Evolutionary conservation across 768 basidiomycete species (phyloP), one percentile per base, ranked within the genome.

Genomic region (Auriscalpium orientale): DNA sequence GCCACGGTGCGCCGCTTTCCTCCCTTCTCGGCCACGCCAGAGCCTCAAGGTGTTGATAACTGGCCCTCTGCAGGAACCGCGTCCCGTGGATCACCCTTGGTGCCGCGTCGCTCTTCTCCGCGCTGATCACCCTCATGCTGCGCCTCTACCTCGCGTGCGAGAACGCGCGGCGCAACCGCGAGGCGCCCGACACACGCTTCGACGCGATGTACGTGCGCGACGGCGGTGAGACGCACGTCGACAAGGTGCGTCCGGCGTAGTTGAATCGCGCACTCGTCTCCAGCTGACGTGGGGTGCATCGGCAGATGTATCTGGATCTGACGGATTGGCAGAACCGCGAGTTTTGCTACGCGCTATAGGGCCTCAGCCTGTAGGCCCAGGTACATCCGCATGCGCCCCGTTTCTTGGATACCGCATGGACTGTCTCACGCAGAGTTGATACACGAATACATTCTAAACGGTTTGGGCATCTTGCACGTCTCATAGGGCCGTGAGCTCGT

Each of bases 41-140:
- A 13, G 40, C n/a, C 40, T 43, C 40, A 9, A 16, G 9, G 38
- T 40, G n/a, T 40, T 16, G 10, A 40, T 40, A 40, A 9, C 16
- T 34, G 54, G 15, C 9, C 47, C 38, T 40, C 35, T 49, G 36
- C 53, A 85, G 84, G 49, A 87, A 90, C 69, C 82, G 79, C 58
- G 66, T 89, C 53, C 89, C 89, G 1, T 91, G 89, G 89, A 74
- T 75, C 21, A 77, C 91, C 64, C 85, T 91, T 63, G 70, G 84
- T 34, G 76, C 74, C 18, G 82, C 81, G 65, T 84, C 77, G 65
- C 72, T 75, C 54, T 74, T 72, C n/a, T 82, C 83, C 34, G 79
- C 78, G 4, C 49, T 86, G 15, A 59, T 81, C 35, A 69, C 87
- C 22, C 68, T 87, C 52, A 60, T 72, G 46, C 75, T 88, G 53